Evolutionary conservation across 148 eudicot species (phyloP).

Genomic region (Limonium bicolor): DNA sequence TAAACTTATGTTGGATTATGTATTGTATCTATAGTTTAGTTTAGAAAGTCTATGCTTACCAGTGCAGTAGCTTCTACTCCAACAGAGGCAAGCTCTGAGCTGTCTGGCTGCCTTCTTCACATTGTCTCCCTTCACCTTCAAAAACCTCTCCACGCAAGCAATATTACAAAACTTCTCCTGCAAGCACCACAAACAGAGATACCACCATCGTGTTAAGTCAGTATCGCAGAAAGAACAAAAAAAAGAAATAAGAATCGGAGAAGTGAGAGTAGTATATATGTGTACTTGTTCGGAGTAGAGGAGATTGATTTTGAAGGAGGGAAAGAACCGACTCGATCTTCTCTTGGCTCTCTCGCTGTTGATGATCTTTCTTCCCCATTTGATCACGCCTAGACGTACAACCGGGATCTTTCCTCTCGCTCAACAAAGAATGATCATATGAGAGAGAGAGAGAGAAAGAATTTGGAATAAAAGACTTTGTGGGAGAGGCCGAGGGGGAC

Average conservation of each 20-base stretch:
- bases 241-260: neutral
- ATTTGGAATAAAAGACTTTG: too few species aligned
- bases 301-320: slow-evolving; percentile 58
- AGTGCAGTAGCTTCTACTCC: slow-evolving; percentile 60
- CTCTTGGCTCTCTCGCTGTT: slow-evolving; percentile 13
- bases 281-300: slow-evolving; percentile 84
- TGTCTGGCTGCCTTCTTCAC: slow-evolving; percentile 83
- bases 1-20: too few species aligned
- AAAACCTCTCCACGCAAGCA: slow-evolving; percentile 75
- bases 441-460: too few species aligned
- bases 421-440: too few species aligned
- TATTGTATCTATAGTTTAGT: too few species aligned
- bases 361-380: slow-evolving; percentile 62
- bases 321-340: slow-evolving; percentile 62
- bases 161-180: slow-evolving; percentile 89
- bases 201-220: neutral
- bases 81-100: slow-evolving; percentile 61
- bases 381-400: too few species aligned
- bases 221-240: too few species aligned
- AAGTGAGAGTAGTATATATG: slow-evolving; percentile 23
- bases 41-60: too few species aligned
- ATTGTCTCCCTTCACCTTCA: slow-evolving; percentile 64
- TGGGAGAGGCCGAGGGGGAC: too few species aligned
- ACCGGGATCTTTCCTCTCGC: too few species aligned
- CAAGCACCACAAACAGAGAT: neutral